These are phyloP conservation scores for Rhizodiscina lignyota DNA, from an alignment of 495 filamentous ascomycete genomes.

Conservation along the genomic window DNA sequence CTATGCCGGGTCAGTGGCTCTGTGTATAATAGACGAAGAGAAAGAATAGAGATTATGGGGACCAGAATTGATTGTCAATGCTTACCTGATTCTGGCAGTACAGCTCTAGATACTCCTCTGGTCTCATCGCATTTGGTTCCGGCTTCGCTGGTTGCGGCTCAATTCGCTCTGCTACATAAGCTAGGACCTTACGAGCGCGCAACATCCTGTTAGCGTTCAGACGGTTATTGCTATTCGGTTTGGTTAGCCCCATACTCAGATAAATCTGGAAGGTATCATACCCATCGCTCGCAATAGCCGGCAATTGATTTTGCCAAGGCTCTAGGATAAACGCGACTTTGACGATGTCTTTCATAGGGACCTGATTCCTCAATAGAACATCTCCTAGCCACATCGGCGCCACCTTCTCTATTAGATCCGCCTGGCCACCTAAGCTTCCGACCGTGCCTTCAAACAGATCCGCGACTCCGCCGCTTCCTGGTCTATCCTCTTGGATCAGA, in stretches of 20 bases:
- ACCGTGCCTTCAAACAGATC: slow-evolving; percentile 87
- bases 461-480: slow-evolving; percentile 71
- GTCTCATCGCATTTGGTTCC: slow-evolving; percentile 44
- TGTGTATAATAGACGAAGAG: no score
- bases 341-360: slow-evolving; percentile 75
- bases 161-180: slow-evolving; percentile 82
- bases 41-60: not conserved
- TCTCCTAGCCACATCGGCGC: slow-evolving; percentile 88
- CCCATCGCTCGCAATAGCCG: slow-evolving; percentile 25
- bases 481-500: slow-evolving; percentile 87
- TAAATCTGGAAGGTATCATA: slow-evolving; percentile 9
- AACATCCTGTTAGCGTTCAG: slow-evolving; percentile 97
- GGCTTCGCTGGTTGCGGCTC: slow-evolving; percentile 39
- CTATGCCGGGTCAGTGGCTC: slow-evolving; percentile 17
- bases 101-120: slow-evolving; percentile 85
- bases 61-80: slow-evolving; percentile 17
- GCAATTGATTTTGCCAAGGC: slow-evolving; percentile 64
- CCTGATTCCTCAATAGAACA: slow-evolving; percentile 69
- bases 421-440: slow-evolving; percentile 55
- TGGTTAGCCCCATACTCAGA: slow-evolving; percentile 6
- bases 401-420: slow-evolving; percentile 65
- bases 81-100: slow-evolving; percentile 36
- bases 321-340: slow-evolving; percentile 86
- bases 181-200: slow-evolving; percentile 83
- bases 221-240: slow-evolving; percentile 47